These are phyloP conservation scores for Betula pendula DNA, from an alignment of 306 rosid genomes.

Conservation along the genomic window DNA sequence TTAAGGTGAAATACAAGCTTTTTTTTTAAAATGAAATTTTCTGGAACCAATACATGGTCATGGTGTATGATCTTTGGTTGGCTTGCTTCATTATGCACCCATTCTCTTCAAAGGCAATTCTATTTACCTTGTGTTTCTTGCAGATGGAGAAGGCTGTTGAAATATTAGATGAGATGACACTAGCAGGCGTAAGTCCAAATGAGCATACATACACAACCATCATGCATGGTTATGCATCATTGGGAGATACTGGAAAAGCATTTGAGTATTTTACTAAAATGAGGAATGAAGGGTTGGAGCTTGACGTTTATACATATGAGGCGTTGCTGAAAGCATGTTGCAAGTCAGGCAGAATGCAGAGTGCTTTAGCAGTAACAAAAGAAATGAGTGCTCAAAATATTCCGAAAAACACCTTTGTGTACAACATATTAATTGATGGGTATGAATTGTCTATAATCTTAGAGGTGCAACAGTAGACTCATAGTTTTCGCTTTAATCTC, in stretches of 20 bases:
- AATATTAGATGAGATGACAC: conserved; percentile 81
- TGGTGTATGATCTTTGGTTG: neutral
- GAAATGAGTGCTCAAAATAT: conserved; percentile 82
- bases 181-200: conserved; percentile 79
- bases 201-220: conserved; percentile 88
- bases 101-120: conserved; percentile 6
- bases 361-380: conserved; percentile 91
- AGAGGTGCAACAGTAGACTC: neutral
- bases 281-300: conserved; percentile 77
- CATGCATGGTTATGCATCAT: conserved; percentile 93
- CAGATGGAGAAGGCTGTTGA: conserved; percentile 84
- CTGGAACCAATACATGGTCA: neutral
- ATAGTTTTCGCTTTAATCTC: conserved; percentile 9
- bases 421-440: conserved; percentile 96
- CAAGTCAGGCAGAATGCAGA: conserved; percentile 98
- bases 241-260: conserved; percentile 93
- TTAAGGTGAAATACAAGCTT: neutral
- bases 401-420: conserved; percentile 84
- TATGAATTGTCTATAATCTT: conserved; percentile 38
- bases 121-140: conserved; percentile 33
- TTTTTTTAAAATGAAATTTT: neutral
- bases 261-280: conserved; percentile 70
- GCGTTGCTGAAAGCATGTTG: conserved; percentile 97
- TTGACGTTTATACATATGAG: conserved; percentile 85
- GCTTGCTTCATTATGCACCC: conserved; percentile 2